phyloP scores from a whole-genome alignment of 2,329 filamentous ascomycete genomes.

The Aureobasidium sp. region DNA sequence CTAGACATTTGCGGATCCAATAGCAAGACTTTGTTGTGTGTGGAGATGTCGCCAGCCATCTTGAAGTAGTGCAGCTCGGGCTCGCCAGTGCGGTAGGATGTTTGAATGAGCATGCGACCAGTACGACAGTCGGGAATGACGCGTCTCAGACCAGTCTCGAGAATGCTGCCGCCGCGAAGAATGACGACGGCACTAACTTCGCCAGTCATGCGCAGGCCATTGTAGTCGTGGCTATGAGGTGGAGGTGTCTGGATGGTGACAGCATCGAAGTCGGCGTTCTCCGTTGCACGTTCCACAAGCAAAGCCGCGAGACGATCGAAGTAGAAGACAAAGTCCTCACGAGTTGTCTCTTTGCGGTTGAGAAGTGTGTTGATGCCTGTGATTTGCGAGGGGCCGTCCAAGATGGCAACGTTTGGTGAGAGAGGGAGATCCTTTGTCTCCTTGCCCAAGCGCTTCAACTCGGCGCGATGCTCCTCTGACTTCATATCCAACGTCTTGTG shows the following conservation, averaged over 20 bases:
- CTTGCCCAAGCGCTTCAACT: slow-evolving; percentile 67
- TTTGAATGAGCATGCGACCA: slow-evolving; percentile 85
- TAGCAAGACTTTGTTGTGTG: slow-evolving; percentile 74
- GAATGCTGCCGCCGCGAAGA: slow-evolving; percentile 77
- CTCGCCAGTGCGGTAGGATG: slow-evolving; percentile 69
- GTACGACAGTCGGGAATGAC: slow-evolving; percentile 90
- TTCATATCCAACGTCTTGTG: slow-evolving; percentile 81
- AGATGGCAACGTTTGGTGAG: slow-evolving; percentile 64
- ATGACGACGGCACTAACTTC: slow-evolving; percentile 79
- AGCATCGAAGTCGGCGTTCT: slow-evolving; percentile 58
- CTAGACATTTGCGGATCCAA: slow-evolving; percentile 93
- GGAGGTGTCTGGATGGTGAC: slow-evolving; percentile 63
- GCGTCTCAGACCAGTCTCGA: slow-evolving; percentile 80
- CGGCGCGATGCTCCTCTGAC: slow-evolving; percentile 72
- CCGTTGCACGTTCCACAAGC: slow-evolving; percentile 74
- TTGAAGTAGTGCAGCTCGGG: slow-evolving; percentile 88
- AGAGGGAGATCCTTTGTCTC: slow-evolving; percentile 65
- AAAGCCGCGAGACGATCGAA: slow-evolving; percentile 85
- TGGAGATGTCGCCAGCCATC: slow-evolving; percentile 64
- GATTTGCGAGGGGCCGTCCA: slow-evolving; percentile 73
- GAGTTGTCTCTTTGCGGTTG: slow-evolving; percentile 66
- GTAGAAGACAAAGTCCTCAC: slow-evolving; percentile 96
- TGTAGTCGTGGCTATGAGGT: slow-evolving; percentile 58
- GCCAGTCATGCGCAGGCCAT: slow-evolving; percentile 63
- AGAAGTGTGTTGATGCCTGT: slow-evolving; percentile 86